These are phyloP conservation scores for Pterothamnion heteromorphum DNA, from an alignment of 31 red algal species.

Conservation along the genomic window DNA sequence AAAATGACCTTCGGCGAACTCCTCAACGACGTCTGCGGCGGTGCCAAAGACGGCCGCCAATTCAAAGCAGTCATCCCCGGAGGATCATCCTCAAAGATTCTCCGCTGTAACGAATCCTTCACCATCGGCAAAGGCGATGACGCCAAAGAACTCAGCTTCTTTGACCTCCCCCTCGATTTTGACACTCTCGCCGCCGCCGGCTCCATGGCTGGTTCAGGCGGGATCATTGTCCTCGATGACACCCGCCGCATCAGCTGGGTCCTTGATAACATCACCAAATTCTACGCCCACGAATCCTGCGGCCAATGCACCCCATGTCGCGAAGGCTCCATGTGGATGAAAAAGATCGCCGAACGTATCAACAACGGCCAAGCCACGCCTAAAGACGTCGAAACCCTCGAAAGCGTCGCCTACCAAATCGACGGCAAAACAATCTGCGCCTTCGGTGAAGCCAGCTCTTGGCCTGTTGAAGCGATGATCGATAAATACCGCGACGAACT, in stretches of 20 bases:
- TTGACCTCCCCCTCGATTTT: conserved; percentile 99
- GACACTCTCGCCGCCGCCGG: conserved; percentile 91
- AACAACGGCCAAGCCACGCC: conserved; percentile 83
- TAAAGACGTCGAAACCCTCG: conserved; percentile 96
- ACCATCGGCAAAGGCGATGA: no score
- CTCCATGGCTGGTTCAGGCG: conserved; percentile 84
- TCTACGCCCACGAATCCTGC: conserved; percentile 99
- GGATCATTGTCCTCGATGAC: conserved; percentile 98
- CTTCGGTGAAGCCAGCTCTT: conserved; percentile 92
- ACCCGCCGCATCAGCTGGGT: conserved; percentile 86
- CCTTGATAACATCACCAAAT: conserved; percentile 85
- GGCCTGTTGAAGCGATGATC: conserved; percentile 98
- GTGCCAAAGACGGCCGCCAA: conserved; percentile 93
- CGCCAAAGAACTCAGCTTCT: no score
- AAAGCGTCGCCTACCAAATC: conserved; percentile 92
- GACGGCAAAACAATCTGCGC: conserved; percentile 99
- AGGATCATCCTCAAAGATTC: conserved; percentile 88
- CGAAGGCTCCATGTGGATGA: conserved; percentile 94
- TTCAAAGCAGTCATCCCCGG: conserved; percentile 94
- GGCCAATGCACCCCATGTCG: conserved; percentile 99
- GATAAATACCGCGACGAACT: conserved; percentile 95
- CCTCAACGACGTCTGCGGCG: conserved; percentile 87
- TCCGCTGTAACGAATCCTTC: no score
- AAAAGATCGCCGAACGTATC: conserved; percentile 90
- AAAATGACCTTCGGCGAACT: no score